These are phyloP conservation scores for Pseudozyma flocculosa DNA, from an alignment of 1,284 basidiomycete species.

Conservation along the genomic window DNA sequence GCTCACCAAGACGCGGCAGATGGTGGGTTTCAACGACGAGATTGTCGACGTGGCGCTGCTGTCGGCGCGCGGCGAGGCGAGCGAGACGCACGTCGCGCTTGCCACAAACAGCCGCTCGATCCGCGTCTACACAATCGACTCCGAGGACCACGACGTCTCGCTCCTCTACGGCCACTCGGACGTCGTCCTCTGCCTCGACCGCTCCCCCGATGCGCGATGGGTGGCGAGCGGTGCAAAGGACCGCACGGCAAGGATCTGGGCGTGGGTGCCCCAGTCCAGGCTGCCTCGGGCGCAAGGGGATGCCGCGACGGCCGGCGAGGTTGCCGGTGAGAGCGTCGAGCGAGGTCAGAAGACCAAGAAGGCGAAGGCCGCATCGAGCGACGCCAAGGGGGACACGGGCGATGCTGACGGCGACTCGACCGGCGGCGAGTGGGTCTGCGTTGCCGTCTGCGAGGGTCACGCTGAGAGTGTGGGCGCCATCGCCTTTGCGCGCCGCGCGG, in stretches of 20 bases:
- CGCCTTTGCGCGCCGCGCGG: conserved; percentile 63
- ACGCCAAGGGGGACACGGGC: neutral
- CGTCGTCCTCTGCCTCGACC: conserved; percentile 83
- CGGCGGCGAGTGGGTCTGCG: conserved; percentile 69
- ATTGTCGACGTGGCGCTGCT: conserved; percentile 75
- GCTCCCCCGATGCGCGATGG: conserved; percentile 68
- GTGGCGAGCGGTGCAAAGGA: conserved; percentile 93
- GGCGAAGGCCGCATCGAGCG: neutral
- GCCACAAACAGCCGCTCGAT: conserved; percentile 94
- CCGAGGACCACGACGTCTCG: conserved; percentile 36
- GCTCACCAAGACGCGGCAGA: conserved; percentile 66
- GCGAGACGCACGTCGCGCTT: conserved; percentile 77
- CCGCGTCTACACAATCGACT: conserved; percentile 70
- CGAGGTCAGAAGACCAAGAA: neutral
- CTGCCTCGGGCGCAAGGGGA: neutral
- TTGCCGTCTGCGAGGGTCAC: conserved; percentile 88
- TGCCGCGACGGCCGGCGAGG: neutral
- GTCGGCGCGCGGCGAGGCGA: conserved; percentile 3
- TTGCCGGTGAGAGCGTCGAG: neutral
- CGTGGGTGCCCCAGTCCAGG: conserved; percentile 48
- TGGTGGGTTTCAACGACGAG: conserved; percentile 97
- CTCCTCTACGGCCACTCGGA: conserved; percentile 69
- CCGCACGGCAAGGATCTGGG: conserved; percentile 81
- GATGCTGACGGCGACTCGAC: conserved; percentile 43
- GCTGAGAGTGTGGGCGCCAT: conserved; percentile 90